phyloP scores from a whole-genome alignment of 495 filamentous ascomycete genomes.

The Neurospora terricola region DNA sequence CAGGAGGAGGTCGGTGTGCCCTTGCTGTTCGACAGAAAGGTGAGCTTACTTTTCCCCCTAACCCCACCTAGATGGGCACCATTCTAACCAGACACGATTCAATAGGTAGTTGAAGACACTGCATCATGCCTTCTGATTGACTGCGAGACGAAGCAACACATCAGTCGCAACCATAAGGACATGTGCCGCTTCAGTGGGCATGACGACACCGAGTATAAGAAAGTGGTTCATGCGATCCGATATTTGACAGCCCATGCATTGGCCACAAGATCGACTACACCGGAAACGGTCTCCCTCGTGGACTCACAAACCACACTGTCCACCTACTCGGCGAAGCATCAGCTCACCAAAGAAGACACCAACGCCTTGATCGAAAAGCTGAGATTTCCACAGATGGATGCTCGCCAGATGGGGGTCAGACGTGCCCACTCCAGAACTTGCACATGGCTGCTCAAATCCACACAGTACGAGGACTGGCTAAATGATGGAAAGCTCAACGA shows the following conservation, averaged over 20 bases:
- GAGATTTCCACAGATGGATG: slow-evolving; percentile 28
- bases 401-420: slow-evolving; percentile 28
- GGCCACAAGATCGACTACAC: background rate
- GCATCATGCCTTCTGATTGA: slow-evolving; percentile 20
- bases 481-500: slow-evolving; percentile 21
- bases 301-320: background rate
- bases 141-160: slow-evolving; percentile 20
- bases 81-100: background rate
- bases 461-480: slow-evolving; percentile 40
- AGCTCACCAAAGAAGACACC: background rate
- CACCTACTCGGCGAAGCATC: background rate
- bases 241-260: background rate
- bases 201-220: slow-evolving; percentile 18
- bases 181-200: slow-evolving; percentile 31
- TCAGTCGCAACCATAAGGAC: slow-evolving; percentile 27
- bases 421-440: slow-evolving; percentile 36
- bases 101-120: slow-evolving; percentile 26
- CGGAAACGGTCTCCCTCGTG: background rate
- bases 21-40: slow-evolving; percentile 14
- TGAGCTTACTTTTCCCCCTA: background rate
- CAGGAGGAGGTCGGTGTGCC: slow-evolving; percentile 21
- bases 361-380: slow-evolving; percentile 18
- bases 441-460: slow-evolving; percentile 35
- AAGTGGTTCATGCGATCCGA: slow-evolving; percentile 4
- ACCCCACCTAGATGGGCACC: no score